A percentile compares a stretch with the other conserved stretches of the same genome.
Evolutionary conservation across 345 rosid species (phyloP).

Genomic region (Ceriops decandra): DNA sequence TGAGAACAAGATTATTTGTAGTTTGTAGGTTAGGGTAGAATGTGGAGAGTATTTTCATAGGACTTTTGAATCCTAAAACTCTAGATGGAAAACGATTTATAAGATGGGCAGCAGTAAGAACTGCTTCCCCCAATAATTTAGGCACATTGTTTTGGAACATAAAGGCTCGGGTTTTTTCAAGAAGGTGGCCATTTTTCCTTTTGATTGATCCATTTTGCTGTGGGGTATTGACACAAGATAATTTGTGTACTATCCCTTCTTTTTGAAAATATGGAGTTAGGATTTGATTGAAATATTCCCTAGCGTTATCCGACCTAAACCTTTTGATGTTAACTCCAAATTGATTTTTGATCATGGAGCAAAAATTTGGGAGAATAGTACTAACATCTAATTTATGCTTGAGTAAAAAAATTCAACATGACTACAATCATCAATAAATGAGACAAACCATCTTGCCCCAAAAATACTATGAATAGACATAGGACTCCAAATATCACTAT

Average conservation of each 20-base stretch:
- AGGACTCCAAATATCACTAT: not conserved
- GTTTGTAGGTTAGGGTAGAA: not conserved
- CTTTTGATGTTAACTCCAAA: not conserved
- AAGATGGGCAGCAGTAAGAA: not conserved
- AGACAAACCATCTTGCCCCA: not conserved
- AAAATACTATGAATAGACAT: not conserved
- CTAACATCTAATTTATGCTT: not conserved
- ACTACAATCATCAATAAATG: not conserved
- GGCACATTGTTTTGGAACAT: not conserved
- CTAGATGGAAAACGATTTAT: not conserved
- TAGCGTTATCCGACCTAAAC: not conserved
- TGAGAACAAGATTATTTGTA: not conserved
- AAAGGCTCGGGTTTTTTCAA: not conserved
- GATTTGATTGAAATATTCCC: not conserved
- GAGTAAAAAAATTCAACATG: not conserved
- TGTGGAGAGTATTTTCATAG: not conserved
- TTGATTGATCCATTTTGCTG: not conserved
- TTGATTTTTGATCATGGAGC: not conserved
- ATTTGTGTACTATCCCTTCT: not conserved
- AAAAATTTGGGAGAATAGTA: not conserved
- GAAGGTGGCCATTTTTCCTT: not conserved
- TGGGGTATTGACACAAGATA: not conserved
- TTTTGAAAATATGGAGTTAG: not conserved
- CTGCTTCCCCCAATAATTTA: not conserved
- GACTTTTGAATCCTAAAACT: not conserved